Evolutionary conservation across 1,284 basidiomycete genomes (phyloP).

Genomic region (Rugiboletus extremiorientalis): DNA sequence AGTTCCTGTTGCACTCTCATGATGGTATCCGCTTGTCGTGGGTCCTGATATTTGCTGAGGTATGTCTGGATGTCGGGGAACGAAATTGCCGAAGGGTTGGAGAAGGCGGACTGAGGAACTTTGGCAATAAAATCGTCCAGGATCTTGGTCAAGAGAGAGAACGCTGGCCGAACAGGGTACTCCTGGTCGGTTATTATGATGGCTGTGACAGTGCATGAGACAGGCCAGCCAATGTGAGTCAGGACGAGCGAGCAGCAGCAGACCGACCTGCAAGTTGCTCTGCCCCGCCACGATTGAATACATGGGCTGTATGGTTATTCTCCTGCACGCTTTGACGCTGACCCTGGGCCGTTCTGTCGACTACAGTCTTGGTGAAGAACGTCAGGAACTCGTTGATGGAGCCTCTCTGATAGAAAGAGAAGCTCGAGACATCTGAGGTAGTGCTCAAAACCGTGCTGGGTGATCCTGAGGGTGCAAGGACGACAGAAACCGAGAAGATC

Average conservation of each 20-base stretch:
- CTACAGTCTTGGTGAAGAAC: slow-evolving; percentile 92
- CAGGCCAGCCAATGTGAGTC: background rate
- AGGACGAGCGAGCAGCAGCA: background rate
- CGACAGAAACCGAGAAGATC: slow-evolving; percentile 65
- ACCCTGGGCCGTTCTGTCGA: slow-evolving; percentile 84
- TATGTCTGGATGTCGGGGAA: slow-evolving; percentile 80
- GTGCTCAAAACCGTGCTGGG: slow-evolving; percentile 66
- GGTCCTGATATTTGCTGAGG: slow-evolving; percentile 95
- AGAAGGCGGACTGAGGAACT: slow-evolving; percentile 69
- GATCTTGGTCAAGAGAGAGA: slow-evolving; percentile 92
- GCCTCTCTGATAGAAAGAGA: slow-evolving; percentile 92
- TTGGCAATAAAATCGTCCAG: slow-evolving; percentile 91
- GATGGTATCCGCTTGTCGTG: slow-evolving; percentile 96
- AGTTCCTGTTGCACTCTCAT: slow-evolving; percentile 98
- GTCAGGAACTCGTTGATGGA: slow-evolving; percentile 86
- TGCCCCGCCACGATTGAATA: slow-evolving; percentile 82
- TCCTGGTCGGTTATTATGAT: slow-evolving; percentile 95
- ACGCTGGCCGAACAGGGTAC: slow-evolving; percentile 96
- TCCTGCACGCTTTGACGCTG: slow-evolving; percentile 95
- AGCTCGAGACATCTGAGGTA: slow-evolving; percentile 86
- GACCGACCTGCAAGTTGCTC: slow-evolving; percentile 77
- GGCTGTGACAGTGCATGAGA: slow-evolving; percentile 44
- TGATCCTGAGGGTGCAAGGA: slow-evolving; percentile 56
- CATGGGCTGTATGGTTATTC: slow-evolving; percentile 93
- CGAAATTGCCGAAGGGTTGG: slow-evolving; percentile 60